Conservation (phyloP, 129 eudicot genomes). For the Helianthus annuus region DNA sequence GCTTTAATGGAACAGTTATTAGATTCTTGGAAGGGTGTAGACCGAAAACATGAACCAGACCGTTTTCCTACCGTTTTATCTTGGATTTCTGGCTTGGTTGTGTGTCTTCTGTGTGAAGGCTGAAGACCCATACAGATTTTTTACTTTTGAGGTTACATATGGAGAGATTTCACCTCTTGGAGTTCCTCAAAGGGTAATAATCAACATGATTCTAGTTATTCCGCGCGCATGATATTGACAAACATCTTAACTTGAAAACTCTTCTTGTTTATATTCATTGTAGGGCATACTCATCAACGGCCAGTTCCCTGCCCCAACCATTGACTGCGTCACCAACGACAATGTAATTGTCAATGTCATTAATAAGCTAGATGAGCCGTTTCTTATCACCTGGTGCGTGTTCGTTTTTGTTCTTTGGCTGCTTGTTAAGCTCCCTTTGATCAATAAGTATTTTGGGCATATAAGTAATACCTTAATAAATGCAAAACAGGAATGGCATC, state of each 20-base stretch:
- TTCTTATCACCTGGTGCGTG: slow-evolving; percentile 80
- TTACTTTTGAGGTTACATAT: slow-evolving; percentile 54
- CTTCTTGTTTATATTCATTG: slow-evolving; percentile 12
- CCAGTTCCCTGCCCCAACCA: slow-evolving; percentile 75
- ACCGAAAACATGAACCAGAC: slow-evolving; percentile 34
- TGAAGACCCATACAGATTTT: slow-evolving; percentile 72
- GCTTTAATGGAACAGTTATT: slow-evolving; percentile 21
- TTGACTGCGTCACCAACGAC: slow-evolving; percentile 69
- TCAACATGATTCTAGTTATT: slow-evolving; percentile 3
- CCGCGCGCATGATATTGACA: neutral
- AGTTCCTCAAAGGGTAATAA: slow-evolving; percentile 61
- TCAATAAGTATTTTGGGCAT: neutral
- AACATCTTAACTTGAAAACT: neutral
- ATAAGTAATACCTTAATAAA: neutral
- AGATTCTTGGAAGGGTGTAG: slow-evolving; percentile 21
- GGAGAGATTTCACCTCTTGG: slow-evolving; percentile 74
- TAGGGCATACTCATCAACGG: slow-evolving; percentile 85
- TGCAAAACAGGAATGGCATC: slow-evolving; percentile 64
- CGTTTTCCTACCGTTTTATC: slow-evolving; percentile 37
- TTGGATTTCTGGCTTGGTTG: slow-evolving; percentile 57
- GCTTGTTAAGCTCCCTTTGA: neutral
- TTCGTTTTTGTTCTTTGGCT: neutral
- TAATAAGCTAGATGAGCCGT: slow-evolving; percentile 75
- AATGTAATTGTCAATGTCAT: slow-evolving; percentile 61
- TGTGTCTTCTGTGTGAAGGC: slow-evolving; percentile 48